These are phyloP conservation scores for Posidonia oceanica DNA, from an alignment of 116 monocot species.

Conservation along the genomic window DNA sequence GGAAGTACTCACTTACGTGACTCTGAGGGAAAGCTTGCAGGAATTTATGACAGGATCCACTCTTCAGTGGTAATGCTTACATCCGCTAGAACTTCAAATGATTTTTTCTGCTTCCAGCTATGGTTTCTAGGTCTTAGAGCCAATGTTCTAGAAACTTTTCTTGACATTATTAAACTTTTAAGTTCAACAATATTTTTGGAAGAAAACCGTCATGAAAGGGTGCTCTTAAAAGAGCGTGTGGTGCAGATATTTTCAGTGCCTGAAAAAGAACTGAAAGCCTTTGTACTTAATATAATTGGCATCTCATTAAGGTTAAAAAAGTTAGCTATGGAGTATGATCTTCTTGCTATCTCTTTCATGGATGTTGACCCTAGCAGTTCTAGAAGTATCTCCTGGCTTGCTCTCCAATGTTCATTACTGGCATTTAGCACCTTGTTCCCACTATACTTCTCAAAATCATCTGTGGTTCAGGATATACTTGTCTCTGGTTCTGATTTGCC, in stretches of 20 bases:
- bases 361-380: slow-evolving; percentile 52
- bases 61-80: slow-evolving; percentile 43
- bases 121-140: slow-evolving; percentile 79
- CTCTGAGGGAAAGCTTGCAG: slow-evolving; percentile 30
- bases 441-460: slow-evolving; percentile 16
- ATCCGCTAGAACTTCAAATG: slow-evolving; percentile 13
- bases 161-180: slow-evolving; percentile 32
- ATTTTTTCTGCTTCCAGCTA: slow-evolving; percentile 50
- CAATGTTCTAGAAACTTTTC: slow-evolving; percentile 34
- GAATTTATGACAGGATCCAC: slow-evolving; percentile 38
- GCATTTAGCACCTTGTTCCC: slow-evolving; percentile 60
- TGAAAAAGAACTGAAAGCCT: slow-evolving; percentile 9
- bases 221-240: slow-evolving; percentile 3
- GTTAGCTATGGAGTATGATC: slow-evolving; percentile 73
- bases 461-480: slow-evolving; percentile 8
- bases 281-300: slow-evolving; percentile 17
- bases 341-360: slow-evolving; percentile 62
- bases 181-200: slow-evolving; percentile 3
- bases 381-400: slow-evolving; percentile 38
- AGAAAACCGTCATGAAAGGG: slow-evolving; percentile 4
- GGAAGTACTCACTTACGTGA: slow-evolving; percentile 15
- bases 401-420: slow-evolving; percentile 61
- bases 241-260: neutral
- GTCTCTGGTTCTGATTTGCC: neutral
- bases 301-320: slow-evolving; percentile 30